Evolutionary conservation across 2,329 filamentous ascomycete species (phyloP), one percentile per base, ranked within the genome.

Genomic region (Talaromyces sp.): DNA sequence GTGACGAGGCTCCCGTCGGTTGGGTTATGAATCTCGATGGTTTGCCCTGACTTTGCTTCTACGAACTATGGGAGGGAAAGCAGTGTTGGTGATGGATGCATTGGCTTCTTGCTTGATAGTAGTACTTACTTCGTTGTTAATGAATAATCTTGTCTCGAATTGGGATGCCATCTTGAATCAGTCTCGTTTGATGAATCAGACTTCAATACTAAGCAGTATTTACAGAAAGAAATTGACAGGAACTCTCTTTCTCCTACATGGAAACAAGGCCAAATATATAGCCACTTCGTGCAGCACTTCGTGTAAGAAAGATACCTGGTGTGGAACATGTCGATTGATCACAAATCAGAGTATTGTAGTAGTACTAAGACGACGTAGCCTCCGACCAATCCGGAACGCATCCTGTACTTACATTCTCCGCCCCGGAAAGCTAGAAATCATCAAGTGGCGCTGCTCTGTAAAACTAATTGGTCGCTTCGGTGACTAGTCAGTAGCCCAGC

Each of bases 51-150:
- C 14, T 79, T 82, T 1, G 81, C 76, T n/a, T 76, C 71, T 31
- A 79, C 74, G 66, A 82, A 80, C 78, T 72, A 33, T 6, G 18
- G 1, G 12, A 21, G 23, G 7, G 23, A 9, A 14, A 54, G 44
- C 1, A 3, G 23, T 16, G 28, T 54, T 23, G 23, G n/a, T n/a
- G 14, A 0, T 7, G 2, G 33, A 6, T 3, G 23, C 35, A 33
- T 16, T 18, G 21, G 11, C 3, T 23, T 5, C 9, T 11, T 33
- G 11, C 21, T 12, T 28, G 9, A 4, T 37, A 5, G 18, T 16
- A 2, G 25, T 12, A 16, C 54, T 40, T 68, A 80, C 79, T 72
- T 80, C 76, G 68, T 81, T 80, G 68, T 84, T 81, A 70, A 84
- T 83, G 67, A 82, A 82, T 61, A 83, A 73, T 18, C 65, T 52